Evolutionary conservation across 2,329 filamentous ascomycete species (phyloP).

Genomic region (Juglanconis oblonga): DNA sequence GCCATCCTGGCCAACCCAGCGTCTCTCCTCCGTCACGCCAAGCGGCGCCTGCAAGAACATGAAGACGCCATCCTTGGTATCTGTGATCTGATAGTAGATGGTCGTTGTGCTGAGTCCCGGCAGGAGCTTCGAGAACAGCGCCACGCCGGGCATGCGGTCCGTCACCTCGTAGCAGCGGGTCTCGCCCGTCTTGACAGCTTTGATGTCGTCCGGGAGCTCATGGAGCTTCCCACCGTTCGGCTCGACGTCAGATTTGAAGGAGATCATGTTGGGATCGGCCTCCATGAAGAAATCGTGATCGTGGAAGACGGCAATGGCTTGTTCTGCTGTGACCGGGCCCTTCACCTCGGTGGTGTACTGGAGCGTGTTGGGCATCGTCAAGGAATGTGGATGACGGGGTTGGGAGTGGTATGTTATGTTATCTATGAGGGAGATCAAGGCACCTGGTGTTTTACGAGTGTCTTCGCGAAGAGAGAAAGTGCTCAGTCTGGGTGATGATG

Average conservation of each 20-base stretch:
- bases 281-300: conserved; percentile 6
- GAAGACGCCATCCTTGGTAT: conserved; percentile 3
- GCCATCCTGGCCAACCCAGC: neutral
- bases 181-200: neutral
- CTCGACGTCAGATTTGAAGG: neutral
- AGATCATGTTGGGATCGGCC: conserved; percentile 3
- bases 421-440: too few relatives aligned
- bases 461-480: too few relatives aligned
- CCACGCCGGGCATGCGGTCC: conserved; percentile 1
- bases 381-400: too few relatives aligned
- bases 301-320: conserved; percentile 4
- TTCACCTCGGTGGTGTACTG: neutral
- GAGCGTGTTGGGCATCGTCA: neutral
- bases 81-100: conserved; percentile 7
- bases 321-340: neutral
- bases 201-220: neutral
- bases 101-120: conserved; percentile 1
- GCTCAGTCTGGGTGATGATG: too few relatives aligned
- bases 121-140: conserved; percentile 3
- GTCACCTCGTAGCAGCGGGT: conserved; percentile 3
- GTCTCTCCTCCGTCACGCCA: conserved; percentile 7
- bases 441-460: too few relatives aligned
- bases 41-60: conserved; percentile 1
- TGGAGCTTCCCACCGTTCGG: conserved; percentile 4
- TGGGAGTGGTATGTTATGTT: neutral